phyloP scores from a whole-genome alignment of 257 asterid genomes.

The Leonotis leonurus region DNA sequence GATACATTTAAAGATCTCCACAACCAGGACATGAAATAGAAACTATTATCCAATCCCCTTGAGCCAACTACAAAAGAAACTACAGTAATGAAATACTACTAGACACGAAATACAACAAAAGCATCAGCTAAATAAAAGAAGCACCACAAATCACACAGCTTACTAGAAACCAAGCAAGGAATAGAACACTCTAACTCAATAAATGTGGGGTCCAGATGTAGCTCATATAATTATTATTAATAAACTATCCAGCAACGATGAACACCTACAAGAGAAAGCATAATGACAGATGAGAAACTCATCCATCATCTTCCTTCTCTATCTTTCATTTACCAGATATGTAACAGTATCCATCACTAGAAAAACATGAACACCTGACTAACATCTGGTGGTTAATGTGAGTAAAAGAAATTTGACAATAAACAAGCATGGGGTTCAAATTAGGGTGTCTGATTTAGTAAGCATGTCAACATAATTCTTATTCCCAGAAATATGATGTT shows the following conservation, averaged over 20 bases:
- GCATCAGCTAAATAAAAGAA: too few relatives aligned
- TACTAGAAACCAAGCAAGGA: too few relatives aligned
- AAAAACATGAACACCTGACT: conserved; percentile 30
- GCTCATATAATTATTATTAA: conserved; percentile 24
- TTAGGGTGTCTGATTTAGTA: background rate
- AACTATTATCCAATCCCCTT: too few relatives aligned
- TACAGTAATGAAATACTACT: too few relatives aligned
- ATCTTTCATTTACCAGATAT: conserved; percentile 35
- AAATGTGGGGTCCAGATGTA: conserved; percentile 36
- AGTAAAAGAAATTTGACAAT: background rate
- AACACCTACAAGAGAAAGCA: conserved; percentile 38
- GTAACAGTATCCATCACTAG: conserved; percentile 36
- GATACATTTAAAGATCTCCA: conserved; percentile 35
- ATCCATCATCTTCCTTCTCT: conserved; percentile 17
- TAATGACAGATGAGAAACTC: conserved; percentile 29
- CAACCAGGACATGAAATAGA: conserved; percentile 13
- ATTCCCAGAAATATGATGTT: background rate
- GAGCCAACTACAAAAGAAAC: too few relatives aligned
- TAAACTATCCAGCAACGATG: conserved; percentile 33
- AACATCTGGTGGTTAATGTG: conserved; percentile 16
- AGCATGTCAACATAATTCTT: background rate
- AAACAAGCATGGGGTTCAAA: background rate
- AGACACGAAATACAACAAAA: background rate
- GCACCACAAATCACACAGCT: too few relatives aligned
- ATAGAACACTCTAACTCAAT: background rate